Evolutionary conservation across 352 stramenopile genomes (phyloP), one percentile per base, ranked within the genome.

Genomic region (Phytopythium sindhum): DNA sequence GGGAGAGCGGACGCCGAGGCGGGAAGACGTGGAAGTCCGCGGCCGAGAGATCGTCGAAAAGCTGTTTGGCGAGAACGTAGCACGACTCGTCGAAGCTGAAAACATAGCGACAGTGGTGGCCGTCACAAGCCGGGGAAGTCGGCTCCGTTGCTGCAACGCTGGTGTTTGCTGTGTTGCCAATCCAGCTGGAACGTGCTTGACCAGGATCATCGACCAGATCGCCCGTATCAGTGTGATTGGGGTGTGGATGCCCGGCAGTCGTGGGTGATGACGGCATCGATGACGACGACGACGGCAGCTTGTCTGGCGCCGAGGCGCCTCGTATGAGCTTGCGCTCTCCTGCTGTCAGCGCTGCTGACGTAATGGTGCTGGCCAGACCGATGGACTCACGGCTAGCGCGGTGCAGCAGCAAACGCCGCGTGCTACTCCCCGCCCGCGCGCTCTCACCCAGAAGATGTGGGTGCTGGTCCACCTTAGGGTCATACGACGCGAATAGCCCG

Each of bases 61-160:
- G 80, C 51, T 73, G 69, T 37, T 66, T 65, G 17, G 79, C 83
- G 3, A 92, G 68, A 5, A 77, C 54, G 44, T 77, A 81, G 62
- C 81, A 92, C 44, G 65, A 85, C 19, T 79, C 76, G 60, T 89
- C 83, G 45, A 87, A 92, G 68, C 79, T 90, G 57, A 92, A 75
- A 57, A 89, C 72, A 54, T 81, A 92, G 0, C 83, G 74, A 21
- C 73, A 75, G 51, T 60, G 37, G 28, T 41, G 56, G n/a, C 9
- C 19, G 11, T 50, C 56, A 2, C 35, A 17, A 2, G n/a, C 5
- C 17, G 24, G 26, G 2, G 26, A 26, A 10, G 42, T 23, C 17
- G 39, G 39, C 4, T 12, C 39, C 6, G 19, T 21, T 3, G 21
- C 42, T 15, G 7, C 42, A 11, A n/a, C 21, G 41, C 2, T 47